Conservation (phyloP, 2,329 filamentous ascomycete genomes). For the Cladophialophora psammophila region DNA sequence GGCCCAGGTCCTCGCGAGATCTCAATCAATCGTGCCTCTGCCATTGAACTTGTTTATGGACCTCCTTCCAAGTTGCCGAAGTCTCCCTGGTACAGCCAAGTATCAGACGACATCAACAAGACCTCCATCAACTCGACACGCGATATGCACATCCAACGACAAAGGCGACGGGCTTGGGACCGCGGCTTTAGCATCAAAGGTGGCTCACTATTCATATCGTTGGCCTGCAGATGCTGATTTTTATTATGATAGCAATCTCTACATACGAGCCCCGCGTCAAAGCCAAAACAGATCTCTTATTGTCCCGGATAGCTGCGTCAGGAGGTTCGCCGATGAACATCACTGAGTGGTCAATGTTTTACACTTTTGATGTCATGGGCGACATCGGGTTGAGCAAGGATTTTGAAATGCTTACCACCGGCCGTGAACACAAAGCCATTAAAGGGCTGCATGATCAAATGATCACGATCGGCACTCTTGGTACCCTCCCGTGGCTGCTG, state of each 20-base stretch:
- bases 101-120: neutral
- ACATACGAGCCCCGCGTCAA: conserved; percentile 3
- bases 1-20: neutral
- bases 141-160: conserved; percentile 1
- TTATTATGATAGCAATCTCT: neutral
- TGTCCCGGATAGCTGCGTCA: neutral
- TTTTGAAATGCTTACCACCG: conserved; percentile 2
- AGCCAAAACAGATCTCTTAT: neutral
- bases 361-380: conserved; percentile 3
- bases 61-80: neutral
- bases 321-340: neutral
- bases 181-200: conserved; percentile 2
- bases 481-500: neutral
- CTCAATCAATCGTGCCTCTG: neutral
- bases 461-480: conserved; percentile 6
- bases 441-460: conserved; percentile 3
- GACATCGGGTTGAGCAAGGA: conserved; percentile 3
- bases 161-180: conserved; percentile 1
- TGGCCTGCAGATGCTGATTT: neutral
- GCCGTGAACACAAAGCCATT: neutral
- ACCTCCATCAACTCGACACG: conserved; percentile 3
- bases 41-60: neutral
- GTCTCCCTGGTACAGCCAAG: conserved; percentile 1
- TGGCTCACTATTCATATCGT: neutral
- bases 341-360: conserved; percentile 6